These are phyloP conservation scores for Hypholoma fasciculare DNA, from an alignment of 768 basidiomycete species.

Conservation along the genomic window DNA sequence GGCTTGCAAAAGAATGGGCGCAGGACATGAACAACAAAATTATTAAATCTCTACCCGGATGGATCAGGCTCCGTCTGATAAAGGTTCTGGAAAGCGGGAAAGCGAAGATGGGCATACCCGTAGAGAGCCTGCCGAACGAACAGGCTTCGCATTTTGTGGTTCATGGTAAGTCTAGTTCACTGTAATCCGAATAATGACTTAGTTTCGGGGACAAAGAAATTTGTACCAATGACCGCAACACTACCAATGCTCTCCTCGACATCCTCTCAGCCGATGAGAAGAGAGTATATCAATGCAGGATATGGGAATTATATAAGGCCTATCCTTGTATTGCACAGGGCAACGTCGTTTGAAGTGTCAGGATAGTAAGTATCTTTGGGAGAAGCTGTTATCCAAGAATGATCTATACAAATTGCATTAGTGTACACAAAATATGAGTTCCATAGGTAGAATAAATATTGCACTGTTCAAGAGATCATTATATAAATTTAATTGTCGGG, in stretches of 20 bases:
- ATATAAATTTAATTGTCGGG: constrained; percentile 40
- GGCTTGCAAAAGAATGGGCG: constrained; percentile 22
- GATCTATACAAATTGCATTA: neutral
- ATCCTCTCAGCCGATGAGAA: neutral
- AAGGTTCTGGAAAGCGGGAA: constrained; percentile 41
- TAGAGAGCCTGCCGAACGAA: constrained; percentile 29
- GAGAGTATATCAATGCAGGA: constrained; percentile 22
- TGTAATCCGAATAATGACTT: neutral
- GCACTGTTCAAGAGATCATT: neutral
- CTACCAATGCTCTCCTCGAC: neutral
- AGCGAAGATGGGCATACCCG: constrained; percentile 26
- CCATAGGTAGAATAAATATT: neutral
- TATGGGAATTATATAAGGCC: constrained; percentile 47
- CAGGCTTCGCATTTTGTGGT: constrained; percentile 38
- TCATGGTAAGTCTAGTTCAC: constrained; percentile 32
- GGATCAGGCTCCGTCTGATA: constrained; percentile 40
- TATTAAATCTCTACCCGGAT: constrained; percentile 25
- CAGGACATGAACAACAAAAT: constrained; percentile 16
- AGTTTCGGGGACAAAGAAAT: constrained; percentile 13
- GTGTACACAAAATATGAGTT: neutral
- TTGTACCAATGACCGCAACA: neutral
- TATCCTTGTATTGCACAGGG: constrained; percentile 48
- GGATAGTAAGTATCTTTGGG: neutral
- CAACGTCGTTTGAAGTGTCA: constrained; percentile 13
- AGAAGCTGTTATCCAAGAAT: neutral